Percentiles rank a stretch among this genome's conserved stretches.
phyloP scores from a whole-genome alignment of 495 filamentous ascomycete species.

The Trichoderma erinaceum region DNA sequence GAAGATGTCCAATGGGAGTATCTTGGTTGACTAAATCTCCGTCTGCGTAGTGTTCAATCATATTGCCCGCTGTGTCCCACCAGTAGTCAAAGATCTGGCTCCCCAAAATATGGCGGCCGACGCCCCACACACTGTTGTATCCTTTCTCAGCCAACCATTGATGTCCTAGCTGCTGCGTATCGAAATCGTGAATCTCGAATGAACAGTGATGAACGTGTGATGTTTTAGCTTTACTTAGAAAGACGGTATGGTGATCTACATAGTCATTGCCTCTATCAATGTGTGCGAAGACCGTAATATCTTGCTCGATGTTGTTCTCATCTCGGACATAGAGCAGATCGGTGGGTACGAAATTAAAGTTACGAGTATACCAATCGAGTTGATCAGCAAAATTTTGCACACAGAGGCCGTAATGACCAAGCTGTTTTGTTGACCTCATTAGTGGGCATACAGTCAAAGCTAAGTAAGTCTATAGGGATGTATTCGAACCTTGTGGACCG shows the following conservation, averaged over 20 bases:
- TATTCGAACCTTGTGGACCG: constrained; percentile 49
- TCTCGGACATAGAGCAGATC: constrained; percentile 32
- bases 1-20: constrained; percentile 22
- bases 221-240: constrained; percentile 36
- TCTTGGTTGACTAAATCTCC: constrained; percentile 53
- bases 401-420: constrained; percentile 51
- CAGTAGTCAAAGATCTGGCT: constrained; percentile 56
- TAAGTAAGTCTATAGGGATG: neutral
- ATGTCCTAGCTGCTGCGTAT: constrained; percentile 57
- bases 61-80: constrained; percentile 46
- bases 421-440: neutral
- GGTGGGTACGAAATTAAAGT: constrained; percentile 53
- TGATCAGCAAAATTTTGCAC: constrained; percentile 42
- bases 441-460: neutral
- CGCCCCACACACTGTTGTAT: constrained; percentile 56
- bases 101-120: constrained; percentile 53
- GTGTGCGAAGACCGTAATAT: constrained; percentile 36
- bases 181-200: constrained; percentile 59
- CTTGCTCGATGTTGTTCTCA: constrained; percentile 23
- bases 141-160: constrained; percentile 48
- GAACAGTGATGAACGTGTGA: constrained; percentile 53
- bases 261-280: constrained; percentile 22
- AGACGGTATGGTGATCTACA: constrained; percentile 54
- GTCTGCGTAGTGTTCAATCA: constrained; percentile 53
- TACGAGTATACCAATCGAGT: constrained; percentile 48